These are phyloP conservation scores for Luffa acutangula DNA, from an alignment of 306 rosid genomes.

Conservation along the genomic window DNA sequence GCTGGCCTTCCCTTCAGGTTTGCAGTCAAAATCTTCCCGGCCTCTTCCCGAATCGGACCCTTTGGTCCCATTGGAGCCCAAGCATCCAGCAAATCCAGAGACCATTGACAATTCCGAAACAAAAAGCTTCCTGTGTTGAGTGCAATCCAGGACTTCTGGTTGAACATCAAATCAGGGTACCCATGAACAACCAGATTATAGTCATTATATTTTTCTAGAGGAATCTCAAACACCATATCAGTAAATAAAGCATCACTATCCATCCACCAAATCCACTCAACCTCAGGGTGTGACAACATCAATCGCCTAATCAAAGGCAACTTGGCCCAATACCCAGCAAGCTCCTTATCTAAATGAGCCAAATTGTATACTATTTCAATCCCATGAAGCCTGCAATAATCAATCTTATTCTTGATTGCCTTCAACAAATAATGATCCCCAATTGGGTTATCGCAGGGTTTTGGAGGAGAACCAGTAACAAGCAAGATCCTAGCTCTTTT, in stretches of 20 bases:
- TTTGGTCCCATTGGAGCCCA: conserved; percentile 99
- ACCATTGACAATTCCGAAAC: conserved; percentile 93
- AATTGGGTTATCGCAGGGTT: conserved; percentile 89
- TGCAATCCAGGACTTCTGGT: conserved; percentile 96
- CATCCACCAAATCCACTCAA: conserved; percentile 99
- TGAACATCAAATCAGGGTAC: conserved; percentile 85
- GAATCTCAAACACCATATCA: conserved; percentile 83
- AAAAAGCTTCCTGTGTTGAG: conserved; percentile 84
- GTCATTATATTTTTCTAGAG: conserved; percentile 44
- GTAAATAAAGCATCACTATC: conserved; percentile 97
- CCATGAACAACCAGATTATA: conserved; percentile 86
- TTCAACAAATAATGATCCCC: conserved; percentile 91
- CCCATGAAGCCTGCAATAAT: conserved; percentile 89
- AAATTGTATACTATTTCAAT: conserved; percentile 88
- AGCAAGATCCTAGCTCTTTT: conserved; percentile 80
- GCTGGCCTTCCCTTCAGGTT: conserved; percentile 90
- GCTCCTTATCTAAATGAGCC: conserved; percentile 91
- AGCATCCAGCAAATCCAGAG: conserved; percentile 86
- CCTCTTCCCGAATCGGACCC: conserved; percentile 72
- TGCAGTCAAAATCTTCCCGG: conserved; percentile 76
- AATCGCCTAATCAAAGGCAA: conserved; percentile 77
- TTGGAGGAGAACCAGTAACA: conserved; percentile 88
- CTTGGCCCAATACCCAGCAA: conserved; percentile 97
- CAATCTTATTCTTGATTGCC: conserved; percentile 81
- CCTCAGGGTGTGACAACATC: conserved; percentile 94